These are phyloP conservation scores for Kregervanrija delftensis DNA, from an alignment of 805 yeast species.

Conservation along the genomic window DNA sequence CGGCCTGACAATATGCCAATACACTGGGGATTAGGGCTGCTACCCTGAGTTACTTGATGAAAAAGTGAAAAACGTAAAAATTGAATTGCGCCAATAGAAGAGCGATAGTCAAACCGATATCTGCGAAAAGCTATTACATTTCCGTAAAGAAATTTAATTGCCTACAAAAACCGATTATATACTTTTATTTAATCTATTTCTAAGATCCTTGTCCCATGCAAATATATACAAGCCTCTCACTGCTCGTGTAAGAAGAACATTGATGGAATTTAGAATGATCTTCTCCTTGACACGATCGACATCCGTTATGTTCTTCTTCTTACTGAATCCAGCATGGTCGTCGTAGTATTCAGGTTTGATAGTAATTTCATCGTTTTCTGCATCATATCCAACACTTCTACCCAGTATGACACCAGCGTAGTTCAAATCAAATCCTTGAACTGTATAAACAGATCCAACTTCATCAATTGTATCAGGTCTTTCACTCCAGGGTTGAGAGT, in stretches of 20 bases:
- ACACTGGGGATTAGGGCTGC: too few relatives aligned
- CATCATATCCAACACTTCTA: slow-evolving; percentile 34
- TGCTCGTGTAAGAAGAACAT: slow-evolving; percentile 40
- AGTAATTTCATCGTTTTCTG: slow-evolving; percentile 26
- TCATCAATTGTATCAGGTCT: slow-evolving; percentile 38
- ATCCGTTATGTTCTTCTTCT: slow-evolving; percentile 31
- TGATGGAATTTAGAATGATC: slow-evolving; percentile 37
- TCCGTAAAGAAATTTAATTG: too few relatives aligned
- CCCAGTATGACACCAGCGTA: slow-evolving; percentile 42
- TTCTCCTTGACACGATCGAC: slow-evolving; percentile 31
- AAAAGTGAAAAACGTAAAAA: too few relatives aligned
- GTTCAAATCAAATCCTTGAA: slow-evolving; percentile 42
- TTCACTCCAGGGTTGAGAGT: slow-evolving; percentile 39
- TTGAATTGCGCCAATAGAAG: too few relatives aligned
- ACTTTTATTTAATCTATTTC: slow-evolving; percentile 24
- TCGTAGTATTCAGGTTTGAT: slow-evolving; percentile 34
- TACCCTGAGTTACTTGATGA: too few relatives aligned
- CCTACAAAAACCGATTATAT: too few relatives aligned
- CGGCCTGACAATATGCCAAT: too few relatives aligned
- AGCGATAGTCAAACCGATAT: too few relatives aligned
- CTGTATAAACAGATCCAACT: slow-evolving; percentile 42
- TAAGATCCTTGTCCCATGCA: slow-evolving; percentile 34
- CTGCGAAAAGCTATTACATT: too few relatives aligned
- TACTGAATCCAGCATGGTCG: slow-evolving; percentile 40
- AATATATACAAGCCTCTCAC: slow-evolving; percentile 36